Conservation (phyloP, 345 rosid genomes). For the Nasturtium officinale region DNA sequence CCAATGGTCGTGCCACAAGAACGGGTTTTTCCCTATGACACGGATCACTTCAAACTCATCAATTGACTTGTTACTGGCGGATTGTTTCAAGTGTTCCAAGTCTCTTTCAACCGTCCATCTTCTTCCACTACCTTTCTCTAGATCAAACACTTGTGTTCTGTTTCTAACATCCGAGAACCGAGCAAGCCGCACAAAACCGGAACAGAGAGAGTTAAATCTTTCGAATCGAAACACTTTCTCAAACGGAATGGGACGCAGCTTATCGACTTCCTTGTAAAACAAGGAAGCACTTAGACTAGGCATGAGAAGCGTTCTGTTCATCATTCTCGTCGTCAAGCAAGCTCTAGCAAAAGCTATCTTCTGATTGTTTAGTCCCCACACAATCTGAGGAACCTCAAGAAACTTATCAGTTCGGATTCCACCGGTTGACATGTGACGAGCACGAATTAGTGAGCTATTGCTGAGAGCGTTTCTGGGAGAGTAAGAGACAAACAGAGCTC, state of each 20-base stretch:
- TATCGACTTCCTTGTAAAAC: constrained; percentile 87
- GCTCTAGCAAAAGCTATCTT: constrained; percentile 98
- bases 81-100: constrained; percentile 64
- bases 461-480: constrained; percentile 44
- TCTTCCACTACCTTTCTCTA: constrained; percentile 96
- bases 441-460: constrained; percentile 27
- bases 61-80: constrained; percentile 36
- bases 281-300: constrained; percentile 93
- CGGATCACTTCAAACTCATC: constrained; percentile 72
- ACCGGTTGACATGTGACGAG: constrained; percentile 35
- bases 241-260: constrained; percentile 75
- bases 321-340: constrained; percentile 79
- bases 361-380: constrained; percentile 97
- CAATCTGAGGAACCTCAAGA: constrained; percentile 90
- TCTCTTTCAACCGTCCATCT: constrained; percentile 86
- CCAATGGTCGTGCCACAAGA: constrained; percentile 99
- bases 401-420: constrained; percentile 67
- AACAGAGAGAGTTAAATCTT: constrained; percentile 71
- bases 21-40: constrained; percentile 79
- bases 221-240: constrained; percentile 77
- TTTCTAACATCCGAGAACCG: constrained; percentile 59
- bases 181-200: constrained; percentile 73
- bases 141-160: constrained; percentile 46
- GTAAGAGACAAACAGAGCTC: constrained; percentile 51
- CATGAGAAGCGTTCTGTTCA: constrained; percentile 89